Percentiles rank a stretch among this genome's conserved stretches.
Evolutionary conservation across 345 rosid species (phyloP).

Genomic region (Salix dunnii): DNA sequence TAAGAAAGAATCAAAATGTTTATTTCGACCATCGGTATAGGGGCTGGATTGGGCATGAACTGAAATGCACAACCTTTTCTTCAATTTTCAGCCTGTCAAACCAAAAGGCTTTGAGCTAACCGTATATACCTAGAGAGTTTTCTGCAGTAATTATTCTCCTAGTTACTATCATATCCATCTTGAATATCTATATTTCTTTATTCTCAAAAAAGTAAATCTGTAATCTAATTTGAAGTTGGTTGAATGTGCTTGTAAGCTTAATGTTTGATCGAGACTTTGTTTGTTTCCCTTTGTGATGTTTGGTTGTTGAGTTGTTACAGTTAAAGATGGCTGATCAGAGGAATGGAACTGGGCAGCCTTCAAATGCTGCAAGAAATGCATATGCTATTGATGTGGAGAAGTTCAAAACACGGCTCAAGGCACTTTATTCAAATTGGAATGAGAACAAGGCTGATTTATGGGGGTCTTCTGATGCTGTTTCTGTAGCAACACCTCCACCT

Average conservation of each 20-base stretch:
- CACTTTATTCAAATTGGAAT: not conserved
- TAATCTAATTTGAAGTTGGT: not conserved
- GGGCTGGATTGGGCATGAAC: not conserved
- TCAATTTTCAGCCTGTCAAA: not conserved
- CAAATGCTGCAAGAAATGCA: not conserved
- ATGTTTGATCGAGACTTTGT: not conserved
- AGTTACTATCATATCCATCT: not conserved
- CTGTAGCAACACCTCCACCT: not conserved
- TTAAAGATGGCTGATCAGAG: conserved; percentile 3
- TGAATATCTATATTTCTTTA: not conserved
- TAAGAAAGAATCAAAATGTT: conserved; percentile 1
- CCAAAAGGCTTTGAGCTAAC: not conserved
- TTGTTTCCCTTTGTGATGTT: not conserved
- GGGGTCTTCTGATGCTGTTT: not conserved
- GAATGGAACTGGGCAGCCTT: not conserved
- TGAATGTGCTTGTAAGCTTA: not conserved
- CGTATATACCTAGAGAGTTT: not conserved
- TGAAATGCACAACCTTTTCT: not conserved
- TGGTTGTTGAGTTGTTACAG: not conserved
- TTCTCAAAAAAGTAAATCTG: not conserved
- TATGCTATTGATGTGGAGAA: not conserved
- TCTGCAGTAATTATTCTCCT: not conserved
- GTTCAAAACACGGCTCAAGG: not conserved
- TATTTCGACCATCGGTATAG: not conserved
- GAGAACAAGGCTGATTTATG: not conserved